Base-by-base conservation (phyloP, 1,284 basidiomycete genomes). In the Fomitopsis pinicola region DNA sequence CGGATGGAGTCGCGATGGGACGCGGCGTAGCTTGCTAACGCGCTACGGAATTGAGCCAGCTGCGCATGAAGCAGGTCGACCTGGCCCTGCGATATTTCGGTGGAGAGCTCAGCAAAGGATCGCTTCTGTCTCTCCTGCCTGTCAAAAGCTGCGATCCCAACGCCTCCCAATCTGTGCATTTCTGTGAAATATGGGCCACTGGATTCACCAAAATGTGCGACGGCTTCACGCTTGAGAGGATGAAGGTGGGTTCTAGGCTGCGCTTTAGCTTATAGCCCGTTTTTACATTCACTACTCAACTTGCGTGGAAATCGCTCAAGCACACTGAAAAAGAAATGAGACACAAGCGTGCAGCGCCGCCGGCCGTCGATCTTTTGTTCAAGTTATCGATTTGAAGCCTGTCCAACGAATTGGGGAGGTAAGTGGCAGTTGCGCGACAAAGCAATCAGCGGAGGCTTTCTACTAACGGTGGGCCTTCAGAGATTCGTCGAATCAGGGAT, bases 1-100 rank as follows among this genome's bases (percentile, higher is more conserved):
- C 87, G 83, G 71, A 99, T 98, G 62, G 92, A 88, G 53, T 89
- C 84, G 26, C 94, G 87, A 73, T 98, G 96, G 12, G 84, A 85
- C 5, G 84, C 79, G 0, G 96, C 94, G 71, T 98, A 99, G 62
- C 82, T 80, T 8, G 87, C 77, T 57, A 99, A 86, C 0, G 93
- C 86, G 1, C 84, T 80, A 64, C 92, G 91, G 76, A 99, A 99
- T 53, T 91, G 86, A 55, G 84, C 82, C 62, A 99, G 86, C 70
- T 97, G 94, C 0, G 85, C 78, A 62, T 93, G 86, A 56, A 99
- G 87, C 61, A 89, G 81, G 56, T 88, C 80, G 59, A 97, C 80
- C 69, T 97, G 94, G 0, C 84, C 76, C 57, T 85, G 80, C 15
- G 92, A 92, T 59, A 99, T 82, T 61, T 89, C 84, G 26, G 83